Base-by-base conservation (phyloP, 1,284 basidiomycete genomes). In the Austroboletus novae-zelandiae region DNA sequence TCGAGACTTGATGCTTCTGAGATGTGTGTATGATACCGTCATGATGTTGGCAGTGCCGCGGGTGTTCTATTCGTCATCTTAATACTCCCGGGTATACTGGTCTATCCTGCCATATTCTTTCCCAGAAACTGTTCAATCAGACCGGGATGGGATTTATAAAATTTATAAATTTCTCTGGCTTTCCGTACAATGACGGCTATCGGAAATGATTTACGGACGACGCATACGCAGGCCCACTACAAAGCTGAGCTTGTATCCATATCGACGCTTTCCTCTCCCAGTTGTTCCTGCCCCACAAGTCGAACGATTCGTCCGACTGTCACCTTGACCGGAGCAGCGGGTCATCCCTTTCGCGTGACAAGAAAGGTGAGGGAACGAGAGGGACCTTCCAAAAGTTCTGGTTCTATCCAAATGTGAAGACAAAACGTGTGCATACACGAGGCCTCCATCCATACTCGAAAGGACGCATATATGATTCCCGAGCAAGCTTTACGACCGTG, bases 81-180 rank as follows among this genome's bases (percentile, higher is more conserved):
- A 23, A 23, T 23, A 23, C 20, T 23, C 20, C 20, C 20, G 20
- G 20, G 20, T 23, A 23, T 23, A 23, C 20, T 23, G 5, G 20
- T 23, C 5, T 14, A 32, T 31, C 30, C 30, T 31, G 30, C 30
- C n/a, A n/a, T n/a, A n/a, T n/a, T n/a, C 20, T 23, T 23, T 23
- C 20, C 20, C 20, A 23, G 5, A 23, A 23, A 23, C 20, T 32
- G 14, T 32, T 14, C 31, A 32, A 32, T 32, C 31, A 32, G 14
- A 14, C 10, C 10, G 31, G 31, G 31, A 32, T n/a, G 11, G 25
- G 31, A 53, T 53, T 53, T 1, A 42, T 35, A 23, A 20, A 47
- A 36, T 59, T 15, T 60, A n/a, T 43, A 13, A 11, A 43, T 58
- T 54, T 60, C 25, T 58, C 37, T 49, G 45, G 47, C 25, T 55